Evolutionary conservation across 352 stramenopile genomes (phyloP).

Genomic region (Chrysophaeum taylorii): DNA sequence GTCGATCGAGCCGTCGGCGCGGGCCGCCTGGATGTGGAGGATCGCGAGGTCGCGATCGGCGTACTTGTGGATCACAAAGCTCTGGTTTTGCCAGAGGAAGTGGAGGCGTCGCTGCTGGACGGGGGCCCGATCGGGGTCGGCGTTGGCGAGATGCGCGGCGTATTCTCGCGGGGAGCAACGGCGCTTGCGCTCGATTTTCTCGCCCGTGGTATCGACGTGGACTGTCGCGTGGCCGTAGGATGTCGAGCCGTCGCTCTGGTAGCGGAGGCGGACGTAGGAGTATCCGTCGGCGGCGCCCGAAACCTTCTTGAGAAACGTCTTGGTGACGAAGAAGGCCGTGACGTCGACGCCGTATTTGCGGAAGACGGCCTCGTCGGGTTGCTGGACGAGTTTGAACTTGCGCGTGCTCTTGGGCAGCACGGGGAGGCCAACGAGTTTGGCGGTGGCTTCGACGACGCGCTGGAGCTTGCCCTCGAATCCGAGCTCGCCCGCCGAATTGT

Average conservation of each 20-base stretch:
- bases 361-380: neutral
- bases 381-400: conserved; percentile 40
- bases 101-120: neutral
- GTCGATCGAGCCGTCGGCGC: conserved; percentile 4
- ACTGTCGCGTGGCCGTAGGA: neutral
- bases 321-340: conserved; percentile 5
- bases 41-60: conserved; percentile 1
- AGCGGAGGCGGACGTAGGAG: neutral
- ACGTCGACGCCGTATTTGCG: neutral
- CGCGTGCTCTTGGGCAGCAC: conserved; percentile 38
- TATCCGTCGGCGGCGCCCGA: neutral
- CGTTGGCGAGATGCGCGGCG: neutral
- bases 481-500: conserved; percentile 38
- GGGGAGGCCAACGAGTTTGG: conserved; percentile 45
- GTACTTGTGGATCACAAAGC: conserved; percentile 7
- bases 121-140: neutral
- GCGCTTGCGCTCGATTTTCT: neutral
- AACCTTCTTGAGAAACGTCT: conserved; percentile 5
- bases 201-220: neutral
- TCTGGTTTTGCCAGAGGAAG: conserved; percentile 7
- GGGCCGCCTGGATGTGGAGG: conserved; percentile 7
- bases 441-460: conserved; percentile 42
- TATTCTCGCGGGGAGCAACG: neutral
- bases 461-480: conserved; percentile 58
- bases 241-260: neutral